Base-by-base conservation (phyloP, 495 filamentous ascomycete genomes). In the Penicillium samsonianum region DNA sequence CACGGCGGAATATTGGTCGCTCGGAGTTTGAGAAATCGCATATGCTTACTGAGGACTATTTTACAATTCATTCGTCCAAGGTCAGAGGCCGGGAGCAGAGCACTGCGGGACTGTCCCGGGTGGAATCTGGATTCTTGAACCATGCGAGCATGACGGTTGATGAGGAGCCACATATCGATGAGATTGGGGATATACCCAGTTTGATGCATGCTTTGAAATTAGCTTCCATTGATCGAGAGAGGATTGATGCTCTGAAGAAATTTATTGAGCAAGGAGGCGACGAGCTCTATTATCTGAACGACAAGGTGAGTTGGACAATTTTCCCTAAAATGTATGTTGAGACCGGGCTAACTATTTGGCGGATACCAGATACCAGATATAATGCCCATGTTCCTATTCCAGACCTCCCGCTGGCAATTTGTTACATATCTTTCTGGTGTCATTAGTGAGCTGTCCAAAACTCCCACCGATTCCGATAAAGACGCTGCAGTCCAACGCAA, bases 341-440 rank as follows among this genome's bases (percentile, higher is more conserved):
- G 10, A 30, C 37, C 10, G 40, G 22, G 42, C 60, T 68, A 55
- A 65, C n/a, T 25, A 30, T 51, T 47, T 35, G n/a, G 9, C 28
- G 30, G 30, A 30, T 4, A 40, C 26, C 35, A 78, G 75, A 92
- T 98, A 74, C 88, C 89, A 23, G 82, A 88, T 20, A 90, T 98
- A 62, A 92, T 97, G 89, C 68, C 82, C 2, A 73, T 86, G 57
- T 91, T 98, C 71, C 80, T 98, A 41, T 98, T 96, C 69, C 93
- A 98, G 71, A 82, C 87, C 19, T 96, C 92, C 0, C 84, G 92
- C 31, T 83, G 89, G 62, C 85, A 90, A 50, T 80, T 98, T 4
- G 74, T 96, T 10, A 73, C 82, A 1, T 76, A 81, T 46, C 73
- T 99, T n/a, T 80, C 85, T 43, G 66, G 81, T 37, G 71, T 80